Evolutionary conservation across 192 early-diverging fungal genomes (phyloP), one percentile per base, ranked within the genome.

Genomic region (Podochytrium sp.): DNA sequence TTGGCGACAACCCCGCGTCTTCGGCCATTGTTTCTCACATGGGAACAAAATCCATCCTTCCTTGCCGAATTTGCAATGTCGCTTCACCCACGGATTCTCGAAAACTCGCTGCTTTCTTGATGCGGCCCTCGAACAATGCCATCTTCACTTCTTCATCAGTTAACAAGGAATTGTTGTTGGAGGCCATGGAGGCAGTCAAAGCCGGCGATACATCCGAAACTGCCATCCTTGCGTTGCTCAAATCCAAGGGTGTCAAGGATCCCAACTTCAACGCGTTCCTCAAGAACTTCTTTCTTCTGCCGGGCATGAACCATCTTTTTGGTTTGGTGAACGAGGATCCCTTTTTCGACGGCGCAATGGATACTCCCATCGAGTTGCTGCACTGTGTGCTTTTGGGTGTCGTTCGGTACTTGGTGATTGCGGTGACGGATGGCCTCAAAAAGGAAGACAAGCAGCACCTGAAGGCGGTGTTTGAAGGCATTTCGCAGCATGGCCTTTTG

Each of bases 1-100:
- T 51, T 5, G 64, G 64, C 6, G 64, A 65, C 41, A 65, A 65
- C 34, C 64, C 64, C 20, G 38, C 64, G 41, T 32, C 14, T 12
- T 41, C 64, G 16, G 29, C 1, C 18, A 43, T 65, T 50, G 41
- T 43, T n/a, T 65, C 64, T 25, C 40, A 47, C 41, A 42, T 29
- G 41, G 64, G 64, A 20, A 23, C 25, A 20, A 65, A 20, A 25
- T 43, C 42, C 18, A 6, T 14, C 27, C 18, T 25, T 42, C 64
- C 64, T 32, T 65, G 64, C 64, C 41, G 40, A 41, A 47, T 65
- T 7, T 65, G 64, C 12, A 18, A 42, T 2, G 49, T 65, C 16
- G 18, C 10, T 6, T 25, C 38, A 49, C 41, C 64, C 41, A 65
- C 10, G 6, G 32, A 34, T 62, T 10, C 55, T n/a, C 7, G 27